Conservation (phyloP, 2,329 filamentous ascomycete species). For the Colletotrichum spinosum region DNA sequence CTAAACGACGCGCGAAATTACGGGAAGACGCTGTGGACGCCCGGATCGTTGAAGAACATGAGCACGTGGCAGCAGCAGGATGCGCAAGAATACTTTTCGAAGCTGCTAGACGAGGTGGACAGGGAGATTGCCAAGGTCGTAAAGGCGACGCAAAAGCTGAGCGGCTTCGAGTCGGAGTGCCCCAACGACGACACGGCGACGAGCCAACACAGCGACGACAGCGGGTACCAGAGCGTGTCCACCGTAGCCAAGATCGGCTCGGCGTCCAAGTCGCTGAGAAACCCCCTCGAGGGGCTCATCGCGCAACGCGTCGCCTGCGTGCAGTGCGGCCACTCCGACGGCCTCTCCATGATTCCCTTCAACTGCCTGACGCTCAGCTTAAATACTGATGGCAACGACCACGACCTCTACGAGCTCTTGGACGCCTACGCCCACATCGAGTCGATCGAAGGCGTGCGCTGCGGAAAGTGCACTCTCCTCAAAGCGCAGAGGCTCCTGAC, state of each 20-base stretch:
- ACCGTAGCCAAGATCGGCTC: conserved; percentile 48
- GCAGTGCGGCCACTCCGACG: conserved; percentile 86
- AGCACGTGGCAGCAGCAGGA: conserved; percentile 97
- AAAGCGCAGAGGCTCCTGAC: conserved; percentile 62
- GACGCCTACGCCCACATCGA: conserved; percentile 89
- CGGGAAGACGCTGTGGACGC: conserved; percentile 84
- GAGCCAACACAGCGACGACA: conserved; percentile 67
- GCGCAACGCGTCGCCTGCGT: conserved; percentile 92
- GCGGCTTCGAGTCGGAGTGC: conserved; percentile 54
- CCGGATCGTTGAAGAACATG: conserved; percentile 86
- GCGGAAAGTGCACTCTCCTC: conserved; percentile 87
- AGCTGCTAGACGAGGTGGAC: conserved; percentile 86
- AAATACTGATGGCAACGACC: conserved; percentile 68
- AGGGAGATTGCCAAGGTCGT: conserved; percentile 73
- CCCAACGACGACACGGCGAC: conserved; percentile 55
- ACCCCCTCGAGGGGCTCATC: conserved; percentile 87
- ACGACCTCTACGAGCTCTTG: conserved; percentile 82
- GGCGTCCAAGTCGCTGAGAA: conserved; percentile 60
- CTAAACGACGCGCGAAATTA: conserved; percentile 78
- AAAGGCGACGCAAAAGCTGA: conserved; percentile 43
- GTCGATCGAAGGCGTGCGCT: conserved; percentile 89
- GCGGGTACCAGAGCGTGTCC: conserved; percentile 64
- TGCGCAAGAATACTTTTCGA: conserved; percentile 96
- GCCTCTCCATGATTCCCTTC: conserved; percentile 90
- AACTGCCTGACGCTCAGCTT: conserved; percentile 92